Evolutionary conservation across 2,329 filamentous ascomycete genomes (phyloP).

Genomic region (Microcyclospora pomicola): DNA sequence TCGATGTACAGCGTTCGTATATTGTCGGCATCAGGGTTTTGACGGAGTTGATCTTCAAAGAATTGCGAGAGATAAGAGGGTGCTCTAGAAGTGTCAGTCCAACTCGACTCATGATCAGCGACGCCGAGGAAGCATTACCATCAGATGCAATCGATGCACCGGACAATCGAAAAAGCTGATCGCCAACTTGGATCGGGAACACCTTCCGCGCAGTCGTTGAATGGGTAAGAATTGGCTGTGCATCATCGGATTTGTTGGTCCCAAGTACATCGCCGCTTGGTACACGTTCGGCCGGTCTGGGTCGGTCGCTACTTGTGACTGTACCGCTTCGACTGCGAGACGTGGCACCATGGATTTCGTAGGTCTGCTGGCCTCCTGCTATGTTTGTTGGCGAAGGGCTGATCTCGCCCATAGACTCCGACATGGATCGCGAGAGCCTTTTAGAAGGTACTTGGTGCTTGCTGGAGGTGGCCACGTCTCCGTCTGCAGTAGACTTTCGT

Average conservation of each 20-base stretch:
- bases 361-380: slow-evolving; percentile 1
- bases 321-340: slow-evolving; percentile 2
- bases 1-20: slow-evolving; percentile 87
- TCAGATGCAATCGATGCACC: slow-evolving; percentile 59
- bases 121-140: slow-evolving; percentile 36
- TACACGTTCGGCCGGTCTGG: neutral
- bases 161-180: slow-evolving; percentile 53
- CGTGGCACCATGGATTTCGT: slow-evolving; percentile 4
- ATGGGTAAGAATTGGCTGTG: slow-evolving; percentile 8
- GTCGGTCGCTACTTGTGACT: slow-evolving; percentile 1
- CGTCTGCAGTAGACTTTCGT: slow-evolving; percentile 10
- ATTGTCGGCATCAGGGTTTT: slow-evolving; percentile 43
- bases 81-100: slow-evolving; percentile 48
- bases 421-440: slow-evolving; percentile 8
- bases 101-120: neutral
- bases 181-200: slow-evolving; percentile 58
- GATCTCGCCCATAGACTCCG: slow-evolving; percentile 7
- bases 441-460: slow-evolving; percentile 3
- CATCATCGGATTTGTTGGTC: neutral
- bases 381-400: slow-evolving; percentile 3
- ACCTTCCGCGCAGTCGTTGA: slow-evolving; percentile 44
- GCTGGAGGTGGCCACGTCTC: neutral
- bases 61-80: slow-evolving; percentile 95
- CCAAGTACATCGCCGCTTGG: neutral
- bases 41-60: slow-evolving; percentile 68